Conservation (phyloP, 2,329 filamentous ascomycete species). For the Pestalotiopsis sp. region DNA sequence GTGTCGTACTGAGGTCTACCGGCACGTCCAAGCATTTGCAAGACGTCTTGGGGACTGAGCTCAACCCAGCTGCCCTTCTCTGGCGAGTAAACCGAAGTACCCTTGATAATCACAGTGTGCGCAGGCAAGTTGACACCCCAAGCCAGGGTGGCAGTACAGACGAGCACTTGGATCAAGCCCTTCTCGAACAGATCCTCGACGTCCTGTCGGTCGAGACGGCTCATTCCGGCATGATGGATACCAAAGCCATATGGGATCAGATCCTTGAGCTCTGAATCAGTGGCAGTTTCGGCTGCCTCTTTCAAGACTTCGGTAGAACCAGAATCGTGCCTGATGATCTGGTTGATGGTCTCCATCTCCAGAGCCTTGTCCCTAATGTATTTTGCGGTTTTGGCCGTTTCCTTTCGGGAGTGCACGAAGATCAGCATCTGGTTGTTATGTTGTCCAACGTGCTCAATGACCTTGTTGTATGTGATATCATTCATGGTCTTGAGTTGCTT, state of each 20-base stretch:
- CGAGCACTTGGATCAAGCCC: constrained; percentile 90
- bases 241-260: constrained; percentile 94
- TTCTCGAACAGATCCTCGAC: constrained; percentile 94
- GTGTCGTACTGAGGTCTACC: constrained; percentile 96
- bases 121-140: constrained; percentile 99
- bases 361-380: constrained; percentile 96
- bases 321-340: constrained; percentile 91
- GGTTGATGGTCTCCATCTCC: constrained; percentile 95
- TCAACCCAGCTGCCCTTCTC: constrained; percentile 99
- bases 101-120: constrained; percentile 98
- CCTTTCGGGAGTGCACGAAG: constrained; percentile 97
- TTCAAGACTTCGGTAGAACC: constrained; percentile 86
- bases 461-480: constrained; percentile 96
- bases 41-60: constrained; percentile 92
- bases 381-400: constrained; percentile 95
- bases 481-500: constrained; percentile 99
- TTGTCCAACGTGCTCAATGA: constrained; percentile 91
- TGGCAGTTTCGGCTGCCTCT: constrained; percentile 80
- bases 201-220: constrained; percentile 87
- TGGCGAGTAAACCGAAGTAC: constrained; percentile 95
- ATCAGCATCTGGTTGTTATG: constrained; percentile 98
- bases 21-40: constrained; percentile 98
- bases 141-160: constrained; percentile 95
- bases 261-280: constrained; percentile 89
- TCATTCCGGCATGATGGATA: constrained; percentile 98